Evolutionary conservation across 257 asterid genomes (phyloP).

Genomic region (Linaria vulgaris): DNA sequence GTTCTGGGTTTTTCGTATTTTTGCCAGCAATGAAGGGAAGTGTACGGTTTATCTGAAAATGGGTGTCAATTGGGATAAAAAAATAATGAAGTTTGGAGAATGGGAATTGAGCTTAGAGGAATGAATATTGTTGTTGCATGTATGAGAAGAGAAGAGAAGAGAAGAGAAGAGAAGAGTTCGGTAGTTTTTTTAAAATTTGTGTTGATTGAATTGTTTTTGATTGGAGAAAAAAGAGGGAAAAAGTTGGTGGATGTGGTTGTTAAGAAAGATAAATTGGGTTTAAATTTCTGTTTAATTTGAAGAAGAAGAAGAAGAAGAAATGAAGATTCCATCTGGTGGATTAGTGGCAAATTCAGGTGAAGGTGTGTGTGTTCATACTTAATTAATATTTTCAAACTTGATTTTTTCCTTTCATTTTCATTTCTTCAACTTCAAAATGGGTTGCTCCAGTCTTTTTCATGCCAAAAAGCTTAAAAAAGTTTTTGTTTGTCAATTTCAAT

Average conservation of each 20-base stretch:
- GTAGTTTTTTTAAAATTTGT: background rate
- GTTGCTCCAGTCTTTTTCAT: slow-evolving; percentile 7
- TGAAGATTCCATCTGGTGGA: slow-evolving; percentile 83
- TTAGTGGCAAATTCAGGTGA: slow-evolving; percentile 74
- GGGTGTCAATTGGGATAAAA: too few species aligned
- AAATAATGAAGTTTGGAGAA: slow-evolving; percentile 23
- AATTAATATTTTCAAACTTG: background rate
- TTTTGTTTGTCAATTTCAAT: slow-evolving; percentile 16
- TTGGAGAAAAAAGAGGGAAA: slow-evolving; percentile 21
- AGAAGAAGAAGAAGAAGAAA: slow-evolving; percentile 31
- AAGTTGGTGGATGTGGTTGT: slow-evolving; percentile 22
- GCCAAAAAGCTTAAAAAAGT: slow-evolving; percentile 13
- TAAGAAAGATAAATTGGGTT: slow-evolving; percentile 25
- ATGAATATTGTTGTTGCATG: background rate
- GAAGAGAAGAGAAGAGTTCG: background rate
- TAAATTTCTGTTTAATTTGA: slow-evolving; percentile 26
- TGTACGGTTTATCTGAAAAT: too few species aligned
- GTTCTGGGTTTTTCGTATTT: slow-evolving; percentile 18
- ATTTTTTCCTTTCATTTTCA: background rate
- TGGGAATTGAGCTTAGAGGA: slow-evolving; percentile 6
- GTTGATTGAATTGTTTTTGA: slow-evolving; percentile 15
- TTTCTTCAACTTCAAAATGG: background rate
- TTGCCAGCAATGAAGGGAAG: too few species aligned
- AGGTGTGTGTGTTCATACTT: slow-evolving; percentile 47
- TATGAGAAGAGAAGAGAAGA: background rate